These are phyloP conservation scores for Thielaviopsis musarum DNA, from an alignment of 2,329 filamentous ascomycete genomes.

Conservation along the genomic window DNA sequence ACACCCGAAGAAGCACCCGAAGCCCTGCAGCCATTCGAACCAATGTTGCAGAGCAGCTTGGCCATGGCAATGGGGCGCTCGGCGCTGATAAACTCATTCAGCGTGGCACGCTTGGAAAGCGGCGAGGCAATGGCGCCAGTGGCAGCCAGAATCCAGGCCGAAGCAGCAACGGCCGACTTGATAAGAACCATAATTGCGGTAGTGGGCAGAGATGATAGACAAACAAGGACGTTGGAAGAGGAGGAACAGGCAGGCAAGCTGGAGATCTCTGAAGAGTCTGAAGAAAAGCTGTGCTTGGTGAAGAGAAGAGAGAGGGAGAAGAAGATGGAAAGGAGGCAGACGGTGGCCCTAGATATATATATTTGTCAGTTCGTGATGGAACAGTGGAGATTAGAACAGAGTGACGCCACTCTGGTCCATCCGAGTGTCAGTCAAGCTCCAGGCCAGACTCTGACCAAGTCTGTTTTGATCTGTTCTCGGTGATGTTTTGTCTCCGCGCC, in stretches of 20 bases:
- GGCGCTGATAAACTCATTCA: constrained; percentile 35
- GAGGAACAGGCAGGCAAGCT: constrained; percentile 3
- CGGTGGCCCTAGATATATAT: constrained; percentile 10
- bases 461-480: too few relatives aligned
- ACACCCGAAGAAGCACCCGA: constrained; percentile 30
- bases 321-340: constrained; percentile 4
- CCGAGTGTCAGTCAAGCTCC: not conserved
- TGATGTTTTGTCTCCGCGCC: too few relatives aligned
- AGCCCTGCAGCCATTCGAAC: constrained; percentile 33
- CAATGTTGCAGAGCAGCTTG: constrained; percentile 42
- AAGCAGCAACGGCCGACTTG: constrained; percentile 8
- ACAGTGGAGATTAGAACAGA: not conserved
- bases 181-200: constrained; percentile 8
- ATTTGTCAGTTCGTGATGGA: constrained; percentile 4
- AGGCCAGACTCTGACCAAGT: too few relatives aligned
- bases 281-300: constrained; percentile 9
- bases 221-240: not conserved
- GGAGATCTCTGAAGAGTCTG: not conserved
- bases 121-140: constrained; percentile 9
- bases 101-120: constrained; percentile 6
- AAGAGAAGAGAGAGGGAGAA: constrained; percentile 7
- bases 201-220: not conserved
- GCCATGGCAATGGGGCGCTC: constrained; percentile 35
- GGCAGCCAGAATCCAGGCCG: constrained; percentile 10
- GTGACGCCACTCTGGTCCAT: not conserved